Percentiles rank a stretch among this genome's conserved stretches.
Evolutionary conservation across 1,284 basidiomycete genomes (phyloP).

Genomic region (Ceratobasidium sp.): DNA sequence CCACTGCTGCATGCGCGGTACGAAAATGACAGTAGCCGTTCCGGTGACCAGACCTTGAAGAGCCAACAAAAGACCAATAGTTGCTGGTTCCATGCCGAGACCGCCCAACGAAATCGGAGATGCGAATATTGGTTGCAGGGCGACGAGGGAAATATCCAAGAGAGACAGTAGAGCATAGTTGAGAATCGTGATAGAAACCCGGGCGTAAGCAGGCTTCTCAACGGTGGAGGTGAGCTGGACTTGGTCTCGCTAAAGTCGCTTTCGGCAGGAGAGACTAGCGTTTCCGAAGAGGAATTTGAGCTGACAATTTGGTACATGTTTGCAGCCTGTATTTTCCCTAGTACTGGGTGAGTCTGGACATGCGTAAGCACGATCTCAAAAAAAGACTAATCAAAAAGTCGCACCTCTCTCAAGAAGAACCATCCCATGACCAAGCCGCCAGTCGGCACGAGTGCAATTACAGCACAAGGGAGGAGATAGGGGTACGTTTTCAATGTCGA

Average conservation of each 20-base stretch:
- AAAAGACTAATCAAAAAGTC: conserved; percentile 34
- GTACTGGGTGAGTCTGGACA: conserved; percentile 23
- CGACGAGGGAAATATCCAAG: conserved; percentile 62
- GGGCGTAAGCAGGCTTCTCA: conserved; percentile 60
- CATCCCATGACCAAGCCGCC: conserved; percentile 62
- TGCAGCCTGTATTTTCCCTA: conserved; percentile 20
- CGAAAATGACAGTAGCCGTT: conserved; percentile 31
- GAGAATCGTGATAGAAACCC: conserved; percentile 63
- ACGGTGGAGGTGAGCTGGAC: conserved; percentile 51
- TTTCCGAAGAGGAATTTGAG: conserved; percentile 11
- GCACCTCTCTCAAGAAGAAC: conserved; percentile 70
- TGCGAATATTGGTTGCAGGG: conserved; percentile 52
- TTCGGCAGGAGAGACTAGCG: conserved; percentile 43
- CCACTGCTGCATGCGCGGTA: conserved; percentile 32
- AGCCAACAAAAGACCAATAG: conserved; percentile 38
- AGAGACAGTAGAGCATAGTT: conserved; percentile 68
- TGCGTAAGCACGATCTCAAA: neutral
- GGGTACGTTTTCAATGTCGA: conserved; percentile 41
- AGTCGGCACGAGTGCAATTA: conserved; percentile 65
- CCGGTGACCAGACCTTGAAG: conserved; percentile 38
- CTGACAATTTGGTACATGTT: conserved; percentile 26
- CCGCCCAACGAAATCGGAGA: conserved; percentile 40
- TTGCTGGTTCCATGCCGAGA: conserved; percentile 37
- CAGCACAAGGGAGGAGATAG: conserved; percentile 60
- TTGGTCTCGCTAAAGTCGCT: conserved; percentile 50